Evolutionary conservation across 768 basidiomycete species (phyloP), one percentile per base, ranked within the genome.

Genomic region (Lentinula guzmanii): DNA sequence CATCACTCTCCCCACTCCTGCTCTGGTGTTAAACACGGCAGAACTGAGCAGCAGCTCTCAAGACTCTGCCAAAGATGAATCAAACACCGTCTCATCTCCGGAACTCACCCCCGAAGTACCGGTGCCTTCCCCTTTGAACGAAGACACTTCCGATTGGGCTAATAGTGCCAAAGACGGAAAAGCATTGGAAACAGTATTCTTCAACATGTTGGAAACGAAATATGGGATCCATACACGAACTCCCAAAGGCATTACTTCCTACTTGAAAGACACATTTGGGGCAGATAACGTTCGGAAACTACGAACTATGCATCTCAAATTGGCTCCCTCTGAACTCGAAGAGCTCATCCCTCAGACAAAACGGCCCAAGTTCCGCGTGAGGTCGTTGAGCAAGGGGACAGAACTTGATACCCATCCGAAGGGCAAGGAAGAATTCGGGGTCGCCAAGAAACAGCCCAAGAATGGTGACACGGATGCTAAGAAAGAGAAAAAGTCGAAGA

Each of bases 131-230:
- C 18, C 37, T 18, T 51, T 11, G 15, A 5, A 50, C 37, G 58
- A 59, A 21, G 54, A 56, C 42, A 9, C 31, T 15, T 41, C 55
- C 18, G 55, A 56, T 5, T 86, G 82, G 81, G 69, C 74, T 61
- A 66, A 62, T 34, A 77, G 76, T 46, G 73, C 71, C 6, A 65
- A 67, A 13, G 70, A 77, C 8, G 79, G 80, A 45, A 72, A 73
- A 51, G 72, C 79, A 31, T 66, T 90, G 28, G 90, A 91, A 69
- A 73, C 65, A 6, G 70, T 85, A 15, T 91, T 87, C 69, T 74
- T 79, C 62, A 72, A 77, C 24, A 88, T 90, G 86, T 74, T 91
- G 18, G 68, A 67, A 8, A 66, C 70, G 64, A 80, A 80, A 66
- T 85, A 77, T 62, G 76, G 77, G 28, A 74, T 90, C 46, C 75